Conservation (phyloP, 1,139 yeast genomes). For the Hansenula sp. region DNA sequence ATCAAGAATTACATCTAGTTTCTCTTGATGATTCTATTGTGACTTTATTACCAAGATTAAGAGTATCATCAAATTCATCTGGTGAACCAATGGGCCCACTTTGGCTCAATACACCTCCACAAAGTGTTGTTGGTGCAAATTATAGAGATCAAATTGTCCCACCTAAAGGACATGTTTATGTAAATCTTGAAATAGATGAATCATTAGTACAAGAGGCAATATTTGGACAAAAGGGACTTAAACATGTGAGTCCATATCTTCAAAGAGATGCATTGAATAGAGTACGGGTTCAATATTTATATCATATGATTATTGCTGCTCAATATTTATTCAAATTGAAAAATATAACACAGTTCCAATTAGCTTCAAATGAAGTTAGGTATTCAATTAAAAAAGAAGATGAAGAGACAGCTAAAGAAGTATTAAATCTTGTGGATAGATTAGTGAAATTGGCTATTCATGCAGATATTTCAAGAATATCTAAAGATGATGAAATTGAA, state of each 20-base stretch:
- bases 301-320: background rate
- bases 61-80: background rate
- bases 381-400: background rate
- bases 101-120: background rate
- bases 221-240: too few species aligned
- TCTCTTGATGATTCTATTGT: background rate
- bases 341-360: background rate
- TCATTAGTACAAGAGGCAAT: background rate
- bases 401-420: background rate
- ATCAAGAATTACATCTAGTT: background rate
- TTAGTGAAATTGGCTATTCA: background rate
- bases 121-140: background rate
- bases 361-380: background rate
- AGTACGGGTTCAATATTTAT: background rate
- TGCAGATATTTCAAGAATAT: too few species aligned
- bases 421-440: background rate
- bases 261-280: conserved; percentile 1
- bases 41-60: background rate
- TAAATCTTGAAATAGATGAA: background rate
- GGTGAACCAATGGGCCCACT: background rate
- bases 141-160: background rate
- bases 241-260: conserved; percentile 5
- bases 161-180: background rate
- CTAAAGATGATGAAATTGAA: too few species aligned
- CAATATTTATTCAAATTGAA: background rate